Base-by-base conservation (phyloP, 78 protist species). In the Dictyostelium firmibasis region DNA sequence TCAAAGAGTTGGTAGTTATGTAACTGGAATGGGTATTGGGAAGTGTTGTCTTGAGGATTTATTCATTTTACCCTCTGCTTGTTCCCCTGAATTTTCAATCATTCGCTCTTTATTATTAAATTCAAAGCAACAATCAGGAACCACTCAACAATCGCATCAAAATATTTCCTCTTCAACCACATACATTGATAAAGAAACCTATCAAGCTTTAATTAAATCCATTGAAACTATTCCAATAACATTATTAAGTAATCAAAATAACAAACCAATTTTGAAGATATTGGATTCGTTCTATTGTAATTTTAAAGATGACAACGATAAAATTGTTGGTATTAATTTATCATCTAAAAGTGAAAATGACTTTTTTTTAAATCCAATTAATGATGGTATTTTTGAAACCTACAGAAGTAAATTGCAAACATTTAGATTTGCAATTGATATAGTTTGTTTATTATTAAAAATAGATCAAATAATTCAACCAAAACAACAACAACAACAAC, bases 391-490 rank as follows among this genome's bases (percentile, higher is more conserved):
- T 4, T 69, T 64, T 13, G 94, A 89, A 43, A 69, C 75, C 0
- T 89, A 69, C 47, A 36, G 94, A 31, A 27, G 70, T 9, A 89
- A 89, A 81, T 25, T 29, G 11, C 75, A 76, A 82, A 64, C 50
- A 69, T 81, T 43, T 64, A 78, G 79, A 36, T 70, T 67, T 81
- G 33, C 74, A 20, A 81, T 89, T 11, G 94, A 89, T 81, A 62
- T 75, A 11, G 82, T 89, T 81, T 69, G 83, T 69, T 25, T 89
- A 64, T 33, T 89, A 13, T 81, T 89, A 47, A 89, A 89, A 81
- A 89, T 89, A 35, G 94, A 89, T 35, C 94, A 89, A 81, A 70
- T 89, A 4, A 81, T 89, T 57, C 85, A 78, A 79, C 87, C n/a
- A 67, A 20, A 62, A 2, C 82, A 38, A 62, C 83, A 27, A n/a